Evolutionary conservation across 371 early-diverging fungal genomes (phyloP), one percentile per base, ranked within the genome.

Genomic region (Racocetra persica): DNA sequence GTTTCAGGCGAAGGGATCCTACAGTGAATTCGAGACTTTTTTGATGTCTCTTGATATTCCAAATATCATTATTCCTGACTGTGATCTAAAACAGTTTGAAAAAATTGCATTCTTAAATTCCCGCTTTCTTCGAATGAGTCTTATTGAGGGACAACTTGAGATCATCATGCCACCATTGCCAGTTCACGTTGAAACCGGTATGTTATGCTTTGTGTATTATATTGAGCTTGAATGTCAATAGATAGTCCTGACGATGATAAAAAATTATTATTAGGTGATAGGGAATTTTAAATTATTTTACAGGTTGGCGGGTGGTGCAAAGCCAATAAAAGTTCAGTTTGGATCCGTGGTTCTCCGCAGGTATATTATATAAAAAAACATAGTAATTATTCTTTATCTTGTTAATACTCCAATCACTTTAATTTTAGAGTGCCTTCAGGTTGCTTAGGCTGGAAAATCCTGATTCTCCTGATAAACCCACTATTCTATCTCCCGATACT

Each of bases 281-380:
- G 51, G 62, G 22, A 62, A 60, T 20, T 11, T 2, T 24, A 22
- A 24, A 77, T 77, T 63, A 77, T 16, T 45, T 7, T 4, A 2
- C 63, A 77, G 41, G 55, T 77, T n/a, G 41, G 10, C 26, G 0
- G 4, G 10, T 76, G 60, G 49, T 63, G 49, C n/a, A 4, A 26
- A 41, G 45, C 65, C 4, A 60, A 77, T 11, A 36, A 4, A 26
- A 26, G 16, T 24, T 45, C 62, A 16, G 77, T 77, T 77, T 63
- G 77, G 5, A 16, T 24, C 1, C 41, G 0, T 77, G n/a, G 63
- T 77, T n/a, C 49, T 77, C 63, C 62, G 1, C 41, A 62, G n/a
- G 77, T 63, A 77, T 45, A 24, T 77, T n/a, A n/a, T 32, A 74
- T 22, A 22, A 16, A 41, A 41, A 36, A 54, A 45, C 51, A 54